Conservation (phyloP, 129 eudicot species). For the Tagetes erecta region DNA sequence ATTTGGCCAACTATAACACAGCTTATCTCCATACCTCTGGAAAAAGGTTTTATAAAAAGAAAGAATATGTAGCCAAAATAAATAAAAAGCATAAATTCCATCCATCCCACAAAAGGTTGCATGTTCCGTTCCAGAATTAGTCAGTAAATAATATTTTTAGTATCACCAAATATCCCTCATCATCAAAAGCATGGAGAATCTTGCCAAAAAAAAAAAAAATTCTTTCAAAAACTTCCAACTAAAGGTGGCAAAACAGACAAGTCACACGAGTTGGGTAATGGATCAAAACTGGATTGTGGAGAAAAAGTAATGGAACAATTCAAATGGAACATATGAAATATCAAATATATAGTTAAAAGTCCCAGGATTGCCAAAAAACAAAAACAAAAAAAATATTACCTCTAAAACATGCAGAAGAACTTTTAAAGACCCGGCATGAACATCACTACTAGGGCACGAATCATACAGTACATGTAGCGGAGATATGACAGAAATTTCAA, state of each 20-base stretch:
- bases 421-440: conserved; percentile 83
- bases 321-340: conserved; percentile 13
- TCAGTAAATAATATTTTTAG: conserved; percentile 1
- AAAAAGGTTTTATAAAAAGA: conserved; percentile 16
- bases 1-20: conserved; percentile 85
- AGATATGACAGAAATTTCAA: conserved; percentile 85
- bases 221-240: background rate
- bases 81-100: conserved; percentile 16
- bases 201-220: background rate
- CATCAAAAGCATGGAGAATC: conserved; percentile 18
- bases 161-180: background rate
- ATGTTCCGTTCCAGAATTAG: conserved; percentile 8
- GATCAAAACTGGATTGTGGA: background rate
- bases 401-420: conserved; percentile 93
- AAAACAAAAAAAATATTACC: conserved; percentile 41
- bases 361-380: conserved; percentile 7
- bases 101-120: conserved; percentile 5
- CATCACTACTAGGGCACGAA: conserved; percentile 65
- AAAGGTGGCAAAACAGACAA: background rate
- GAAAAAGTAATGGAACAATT: background rate
- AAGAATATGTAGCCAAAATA: conserved; percentile 13
- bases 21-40: conserved; percentile 91
- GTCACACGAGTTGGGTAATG: background rate
- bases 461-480: conserved; percentile 73
- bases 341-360: conserved; percentile 16